Conservation (phyloP, 1,284 basidiomycete species). For the Sanghuangporus sanghuang region DNA sequence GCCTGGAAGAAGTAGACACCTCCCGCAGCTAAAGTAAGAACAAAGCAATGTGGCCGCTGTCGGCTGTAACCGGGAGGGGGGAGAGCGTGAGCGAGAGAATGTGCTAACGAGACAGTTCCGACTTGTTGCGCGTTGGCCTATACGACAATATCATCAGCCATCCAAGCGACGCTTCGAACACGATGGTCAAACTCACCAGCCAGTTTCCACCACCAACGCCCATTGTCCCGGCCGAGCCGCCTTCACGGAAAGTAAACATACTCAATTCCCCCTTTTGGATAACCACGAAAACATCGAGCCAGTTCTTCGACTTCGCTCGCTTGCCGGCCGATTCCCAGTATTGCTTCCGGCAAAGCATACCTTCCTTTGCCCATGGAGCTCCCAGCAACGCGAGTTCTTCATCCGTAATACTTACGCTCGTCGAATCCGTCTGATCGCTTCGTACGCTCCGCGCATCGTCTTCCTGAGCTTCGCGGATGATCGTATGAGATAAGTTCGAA, state of each 20-base stretch:
- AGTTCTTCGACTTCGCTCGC: conserved; percentile 79
- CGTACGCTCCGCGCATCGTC: conserved; percentile 76
- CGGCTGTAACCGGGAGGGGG: conserved; percentile 91
- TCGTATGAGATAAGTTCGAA: conserved; percentile 91
- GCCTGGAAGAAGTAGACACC: conserved; percentile 96
- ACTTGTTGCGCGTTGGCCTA: conserved; percentile 83
- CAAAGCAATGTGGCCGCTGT: conserved; percentile 90
- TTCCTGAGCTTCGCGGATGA: conserved; percentile 91
- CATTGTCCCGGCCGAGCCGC: conserved; percentile 43
- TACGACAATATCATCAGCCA: conserved; percentile 8
- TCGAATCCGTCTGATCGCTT: conserved; percentile 55
- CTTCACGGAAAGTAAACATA: conserved; percentile 89
- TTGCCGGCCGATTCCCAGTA: conserved; percentile 87
- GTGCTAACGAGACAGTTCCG: conserved; percentile 78
- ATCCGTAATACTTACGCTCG: conserved; percentile 80
- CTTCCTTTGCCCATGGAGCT: conserved; percentile 98
- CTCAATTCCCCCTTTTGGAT: conserved; percentile 89
- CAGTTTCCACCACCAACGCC: conserved; percentile 94
- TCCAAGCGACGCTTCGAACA: neutral
- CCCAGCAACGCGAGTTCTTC: conserved; percentile 93
- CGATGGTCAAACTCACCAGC: conserved; percentile 60
- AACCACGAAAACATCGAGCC: conserved; percentile 94
- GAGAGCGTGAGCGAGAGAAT: conserved; percentile 83
- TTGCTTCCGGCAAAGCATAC: conserved; percentile 89
- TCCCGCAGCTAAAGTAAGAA: conserved; percentile 84